Conservation (phyloP, 495 filamentous ascomycete genomes). For the Hypoxylon cercidicola region DNA sequence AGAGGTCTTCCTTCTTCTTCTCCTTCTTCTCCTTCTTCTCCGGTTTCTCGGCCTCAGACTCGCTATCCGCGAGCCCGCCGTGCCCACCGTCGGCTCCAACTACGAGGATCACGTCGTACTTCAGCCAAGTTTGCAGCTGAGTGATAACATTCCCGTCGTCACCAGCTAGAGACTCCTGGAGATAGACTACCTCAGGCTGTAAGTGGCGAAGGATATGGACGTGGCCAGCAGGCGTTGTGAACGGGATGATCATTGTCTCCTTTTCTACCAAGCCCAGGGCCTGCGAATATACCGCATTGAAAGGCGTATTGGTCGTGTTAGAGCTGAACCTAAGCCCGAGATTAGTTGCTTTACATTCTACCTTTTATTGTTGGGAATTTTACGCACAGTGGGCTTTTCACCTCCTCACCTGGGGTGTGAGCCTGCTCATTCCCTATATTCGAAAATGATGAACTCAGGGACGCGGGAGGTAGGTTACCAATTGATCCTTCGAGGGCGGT, state of each 20-base stretch:
- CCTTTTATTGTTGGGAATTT: neutral
- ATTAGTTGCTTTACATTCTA: constrained; percentile 33
- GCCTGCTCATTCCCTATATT: constrained; percentile 83
- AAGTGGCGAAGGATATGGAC: constrained; percentile 86
- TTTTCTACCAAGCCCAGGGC: constrained; percentile 81
- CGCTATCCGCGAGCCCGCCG: constrained; percentile 88
- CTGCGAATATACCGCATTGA: constrained; percentile 79
- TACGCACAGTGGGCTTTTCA: constrained; percentile 63
- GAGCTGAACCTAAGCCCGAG: constrained; percentile 41
- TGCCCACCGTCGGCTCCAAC: constrained; percentile 86
- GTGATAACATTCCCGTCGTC: constrained; percentile 74
- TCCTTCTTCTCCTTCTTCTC: constrained; percentile 58
- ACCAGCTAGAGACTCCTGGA: constrained; percentile 81
- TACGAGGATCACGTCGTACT: constrained; percentile 80
- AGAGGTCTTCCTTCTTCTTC: too few relatives aligned
- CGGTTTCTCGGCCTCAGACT: constrained; percentile 74
- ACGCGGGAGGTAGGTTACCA: constrained; percentile 63
- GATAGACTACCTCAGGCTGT: constrained; percentile 82
- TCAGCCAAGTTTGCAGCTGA: constrained; percentile 83
- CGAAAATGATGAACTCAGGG: constrained; percentile 86
- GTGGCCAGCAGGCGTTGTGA: constrained; percentile 79
- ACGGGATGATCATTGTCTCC: constrained; percentile 85
- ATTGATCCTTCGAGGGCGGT: constrained; percentile 58
- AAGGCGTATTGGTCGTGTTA: constrained; percentile 63
- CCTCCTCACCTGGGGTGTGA: constrained; percentile 71